Base-by-base conservation (phyloP, 2,329 filamentous ascomycete genomes). In the Nemania serpens region DNA sequence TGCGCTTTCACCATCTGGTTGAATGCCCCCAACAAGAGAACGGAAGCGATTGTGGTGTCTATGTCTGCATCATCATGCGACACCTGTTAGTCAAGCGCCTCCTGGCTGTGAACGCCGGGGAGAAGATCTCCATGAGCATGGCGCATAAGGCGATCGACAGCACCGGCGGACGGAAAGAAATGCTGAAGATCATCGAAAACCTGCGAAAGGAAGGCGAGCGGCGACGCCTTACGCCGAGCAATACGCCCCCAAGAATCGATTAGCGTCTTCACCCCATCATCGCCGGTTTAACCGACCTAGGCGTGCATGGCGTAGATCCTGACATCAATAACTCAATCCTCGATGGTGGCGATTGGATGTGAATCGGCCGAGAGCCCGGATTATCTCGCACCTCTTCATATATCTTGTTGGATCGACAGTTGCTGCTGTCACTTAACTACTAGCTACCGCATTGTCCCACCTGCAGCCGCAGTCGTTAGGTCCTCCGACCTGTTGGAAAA, bases 101-200 rank as follows among this genome's bases (percentile, higher is more conserved):
- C 22, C 79, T 99, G 59, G 86, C 84, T 67, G 92, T 91, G 9
- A 90, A 92, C 71, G 88, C 90, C 2, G 85, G 86, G 64, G 88
- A 94, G 75, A 97, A 96, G 78, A 90, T 98, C 12, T 93, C 88
- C 64, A 98, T 99, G 95, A 95, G 91, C 71, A 90, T 98, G 84
- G 87, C 85, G 5, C 91, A 91, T 22, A 93, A 92, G 74, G 84
- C 89, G 71, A 88, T 98, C 52, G 91, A 97, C 77, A 91, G 92
- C 3, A 78, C 80, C 45, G 88, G 88, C 5, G 92, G 91, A 1
- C 82, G 95, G 55, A 96, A 96, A 75, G 91, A 97, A 75, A 98
- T 99, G 86, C 77, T 96, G 66, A 88, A 87, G 72, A 93, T 95
- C 39, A 96, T 98, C 66, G 92, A 97, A 69, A 88, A 83, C 37